phyloP scores from a whole-genome alignment of 257 asterid species.

The Solanum virginianum region DNA sequence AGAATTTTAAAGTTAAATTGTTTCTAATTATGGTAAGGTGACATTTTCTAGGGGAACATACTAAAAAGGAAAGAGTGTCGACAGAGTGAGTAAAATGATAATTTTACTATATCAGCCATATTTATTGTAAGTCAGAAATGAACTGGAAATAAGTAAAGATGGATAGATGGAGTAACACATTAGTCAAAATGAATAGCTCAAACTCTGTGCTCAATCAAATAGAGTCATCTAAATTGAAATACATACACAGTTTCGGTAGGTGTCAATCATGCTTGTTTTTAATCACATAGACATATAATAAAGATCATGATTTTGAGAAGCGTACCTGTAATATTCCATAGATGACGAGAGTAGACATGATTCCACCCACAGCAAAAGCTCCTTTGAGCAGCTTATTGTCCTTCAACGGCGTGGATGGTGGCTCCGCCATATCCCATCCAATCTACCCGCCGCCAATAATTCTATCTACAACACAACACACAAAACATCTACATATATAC shows the following conservation, averaged over 20 bases:
- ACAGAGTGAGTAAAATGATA: too few relatives aligned
- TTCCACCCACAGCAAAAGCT: conserved; percentile 78
- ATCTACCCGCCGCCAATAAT: neutral
- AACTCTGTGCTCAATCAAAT: neutral
- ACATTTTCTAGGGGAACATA: too few relatives aligned
- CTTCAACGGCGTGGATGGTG: conserved; percentile 29
- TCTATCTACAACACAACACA: neutral
- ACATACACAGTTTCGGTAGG: neutral
- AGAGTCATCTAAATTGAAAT: neutral
- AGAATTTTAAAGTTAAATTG: too few relatives aligned
- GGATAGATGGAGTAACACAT: neutral
- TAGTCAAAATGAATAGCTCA: neutral
- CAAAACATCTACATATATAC: neutral
- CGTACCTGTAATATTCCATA: conserved; percentile 84
- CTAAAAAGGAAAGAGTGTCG: too few relatives aligned
- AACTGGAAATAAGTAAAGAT: too few relatives aligned
- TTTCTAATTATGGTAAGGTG: too few relatives aligned
- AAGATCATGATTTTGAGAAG: neutral
- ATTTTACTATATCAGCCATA: too few relatives aligned
- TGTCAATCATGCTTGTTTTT: neutral
- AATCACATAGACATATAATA: neutral
- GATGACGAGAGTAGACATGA: conserved; percentile 81
- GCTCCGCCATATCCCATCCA: conserved; percentile 71
- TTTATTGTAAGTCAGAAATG: too few relatives aligned
- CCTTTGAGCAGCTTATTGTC: conserved; percentile 56